Conservation (phyloP, 306 rosid genomes). For the Acacia crassicarpa region DNA sequence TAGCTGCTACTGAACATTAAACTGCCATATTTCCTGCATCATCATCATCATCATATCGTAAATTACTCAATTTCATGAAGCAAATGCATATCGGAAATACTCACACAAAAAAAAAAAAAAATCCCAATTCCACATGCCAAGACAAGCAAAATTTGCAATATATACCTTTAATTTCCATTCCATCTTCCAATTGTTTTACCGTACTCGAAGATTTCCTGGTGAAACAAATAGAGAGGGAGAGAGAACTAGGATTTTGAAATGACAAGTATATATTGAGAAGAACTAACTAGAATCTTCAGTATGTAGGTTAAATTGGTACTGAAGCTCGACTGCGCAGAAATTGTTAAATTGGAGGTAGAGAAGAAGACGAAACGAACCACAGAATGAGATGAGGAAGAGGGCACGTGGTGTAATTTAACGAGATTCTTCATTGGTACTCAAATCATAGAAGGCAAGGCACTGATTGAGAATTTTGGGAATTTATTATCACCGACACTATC, state of each 20-base stretch:
- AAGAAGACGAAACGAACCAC: constrained; percentile 24
- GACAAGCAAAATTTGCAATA: neutral
- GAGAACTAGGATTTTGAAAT: neutral
- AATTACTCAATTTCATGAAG: neutral
- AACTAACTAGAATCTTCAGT: neutral
- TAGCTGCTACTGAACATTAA: constrained; percentile 10
- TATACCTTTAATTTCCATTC: neutral
- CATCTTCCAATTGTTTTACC: neutral
- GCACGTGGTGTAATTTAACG: constrained; percentile 16
- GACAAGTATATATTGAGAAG: neutral
- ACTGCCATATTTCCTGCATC: constrained; percentile 21
- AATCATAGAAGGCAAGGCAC: neutral
- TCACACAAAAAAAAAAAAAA: neutral
- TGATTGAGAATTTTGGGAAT: neutral
- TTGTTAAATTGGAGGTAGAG: neutral
- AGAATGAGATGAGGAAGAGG: neutral
- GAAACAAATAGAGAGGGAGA: neutral
- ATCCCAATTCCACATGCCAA: neutral
- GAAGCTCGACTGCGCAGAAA: neutral
- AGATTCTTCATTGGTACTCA: neutral
- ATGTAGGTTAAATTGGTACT: neutral
- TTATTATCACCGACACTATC: neutral
- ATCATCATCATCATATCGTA: neutral
- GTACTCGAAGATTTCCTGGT: neutral
- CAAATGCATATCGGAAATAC: neutral